Base-by-base conservation (phyloP, 1,284 basidiomycete genomes). In the Puccinia coronata region DNA sequence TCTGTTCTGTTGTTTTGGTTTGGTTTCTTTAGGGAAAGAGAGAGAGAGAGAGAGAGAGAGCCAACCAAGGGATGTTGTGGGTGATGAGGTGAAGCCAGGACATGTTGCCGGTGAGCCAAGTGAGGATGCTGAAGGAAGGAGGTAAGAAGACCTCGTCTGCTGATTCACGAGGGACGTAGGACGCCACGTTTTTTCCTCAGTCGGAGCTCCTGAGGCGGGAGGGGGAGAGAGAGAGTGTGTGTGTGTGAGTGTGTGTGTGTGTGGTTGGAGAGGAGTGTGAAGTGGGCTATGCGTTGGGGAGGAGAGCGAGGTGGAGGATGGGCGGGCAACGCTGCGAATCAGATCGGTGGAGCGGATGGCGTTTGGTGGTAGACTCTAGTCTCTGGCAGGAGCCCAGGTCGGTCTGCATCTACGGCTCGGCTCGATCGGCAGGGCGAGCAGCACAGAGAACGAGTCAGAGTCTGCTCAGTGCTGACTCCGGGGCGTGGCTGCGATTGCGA, bases 61-160 rank as follows among this genome's bases (percentile, higher is more conserved):
- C 75, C 28, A 12, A 78, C 75, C 75, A 67, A 55, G 75, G 75
- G 61, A 78, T 67, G 75, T 78, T 78, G 55, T 78, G 75, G n/a
- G 75, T 78, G 61, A 78, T 67, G 23, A 65, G 34, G 65, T 78
- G 67, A 53, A 78, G 63, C 75, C 75, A 78, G 67, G 75, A 67
- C 75, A 78, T 78, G 55, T 69, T 78, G 28, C 75, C 75, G 67
- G 75, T 41, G 16, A 78, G 20, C 75, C 75, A 78, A 69, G 75
- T 78, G 31, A 78, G 63, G 16, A 78, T 31, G 25, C 31, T 51
- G 47, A 78, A 78, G n/a, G 75, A 53, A 47, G 75, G 75, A 78
- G 59, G 75, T 69, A 67, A 67, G 39, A 69, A 78, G 36, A 69
- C 59, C 63, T 78, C 75, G 53, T 76, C 57, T 51, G 63, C 5